Base-by-base conservation (phyloP, 441 rosid genomes). In the Cnidoscolus chayamansa region DNA sequence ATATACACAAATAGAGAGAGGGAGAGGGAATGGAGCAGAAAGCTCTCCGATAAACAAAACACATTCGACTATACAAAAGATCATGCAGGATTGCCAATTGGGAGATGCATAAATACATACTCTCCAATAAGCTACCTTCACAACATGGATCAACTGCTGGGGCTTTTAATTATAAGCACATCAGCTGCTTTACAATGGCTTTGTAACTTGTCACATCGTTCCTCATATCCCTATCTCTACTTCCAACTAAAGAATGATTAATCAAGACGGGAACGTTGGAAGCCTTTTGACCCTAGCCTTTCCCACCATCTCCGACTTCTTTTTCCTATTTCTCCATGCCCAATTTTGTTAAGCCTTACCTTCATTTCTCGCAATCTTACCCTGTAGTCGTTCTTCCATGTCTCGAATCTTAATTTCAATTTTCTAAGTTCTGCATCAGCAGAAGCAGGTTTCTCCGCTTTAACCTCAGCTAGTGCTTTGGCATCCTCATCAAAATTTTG, bases 381-480 rank as follows among this genome's bases (percentile, higher is more conserved):
- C 84, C 89, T 95, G 81, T 89, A 95, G 69, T 89, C 97, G 77
- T 88, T 95, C 88, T 89, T 95, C 99, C 99, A 95, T 13, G 84
- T 64, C 82, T 93, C 90, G 51, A 95, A 93, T 72, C 83, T 83
- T 19, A 50, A 68, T 83, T 84, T 95, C 81, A 96, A 69, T 73
- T 84, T 90, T 76, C 87, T 76, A 31, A 91, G 81, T 74, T 90
- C 98, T 50, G 84, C 91, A 53, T 81, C 89, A 6, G 45, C 6
- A 31, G 86, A 70, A 50, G 77, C 71, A 35, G 88, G 81, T 57
- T 74, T 82, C 13, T 48, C 67, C 32, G 77, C 81, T 79, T 77
- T 88, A 68, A 75, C 85, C 64, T 86, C 90, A 53, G 72, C 83
- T 2, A 93, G 70, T 51, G 89, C 78, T 76, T 79, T 86, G 57